phyloP scores from a whole-genome alignment of 1,284 basidiomycete genomes.

The Malassezia brasiliensis region DNA sequence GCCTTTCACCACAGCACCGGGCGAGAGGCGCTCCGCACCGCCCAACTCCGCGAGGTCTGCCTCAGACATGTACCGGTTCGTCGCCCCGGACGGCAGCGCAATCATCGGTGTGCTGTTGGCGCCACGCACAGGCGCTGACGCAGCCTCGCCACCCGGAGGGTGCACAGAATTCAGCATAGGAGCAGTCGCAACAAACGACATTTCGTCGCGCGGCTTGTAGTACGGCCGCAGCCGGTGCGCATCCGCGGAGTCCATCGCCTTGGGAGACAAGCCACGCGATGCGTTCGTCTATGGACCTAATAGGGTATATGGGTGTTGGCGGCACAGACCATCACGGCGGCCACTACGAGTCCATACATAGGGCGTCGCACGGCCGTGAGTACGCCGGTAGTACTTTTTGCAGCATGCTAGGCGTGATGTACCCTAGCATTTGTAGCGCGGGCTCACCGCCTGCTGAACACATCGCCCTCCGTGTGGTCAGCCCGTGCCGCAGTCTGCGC shows the following conservation, averaged over 20 bases:
- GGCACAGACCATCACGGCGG: background rate
- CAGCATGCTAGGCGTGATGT: too few species aligned
- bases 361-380: too few species aligned
- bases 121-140: conserved; percentile 6
- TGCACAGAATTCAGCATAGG: conserved; percentile 22
- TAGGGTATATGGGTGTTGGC: conserved; percentile 1
- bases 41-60: conserved; percentile 26
- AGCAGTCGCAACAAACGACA: conserved; percentile 32
- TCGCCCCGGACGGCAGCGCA: background rate
- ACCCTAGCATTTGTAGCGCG: too few species aligned
- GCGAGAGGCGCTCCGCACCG: conserved; percentile 15
- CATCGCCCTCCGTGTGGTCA: too few species aligned
- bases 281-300: background rate
- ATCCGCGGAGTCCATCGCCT: conserved; percentile 5
- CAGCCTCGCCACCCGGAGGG: conserved; percentile 1
- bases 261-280: background rate
- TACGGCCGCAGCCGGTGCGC: conserved; percentile 39
- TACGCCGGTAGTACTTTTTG: too few species aligned
- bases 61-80: conserved; percentile 31
- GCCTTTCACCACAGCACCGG: conserved; percentile 23
- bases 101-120: conserved; percentile 9
- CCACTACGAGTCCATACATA: too few species aligned
- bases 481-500: too few species aligned
- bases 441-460: too few species aligned
- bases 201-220: conserved; percentile 32